Conservation (phyloP, 495 filamentous ascomycete genomes). For the Penicillium alfredii region DNA sequence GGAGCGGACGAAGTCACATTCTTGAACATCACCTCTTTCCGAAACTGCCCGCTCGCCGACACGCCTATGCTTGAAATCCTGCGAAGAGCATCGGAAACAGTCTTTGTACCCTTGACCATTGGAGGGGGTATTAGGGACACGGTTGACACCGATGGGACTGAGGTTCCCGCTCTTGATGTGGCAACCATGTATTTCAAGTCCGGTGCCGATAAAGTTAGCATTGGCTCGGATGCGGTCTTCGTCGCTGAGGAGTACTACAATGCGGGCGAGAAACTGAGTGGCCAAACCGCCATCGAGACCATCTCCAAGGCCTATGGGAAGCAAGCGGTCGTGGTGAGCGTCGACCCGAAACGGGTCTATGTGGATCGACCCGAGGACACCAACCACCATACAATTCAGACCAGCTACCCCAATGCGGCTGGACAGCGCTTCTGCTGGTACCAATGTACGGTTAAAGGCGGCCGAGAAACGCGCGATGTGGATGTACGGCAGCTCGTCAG, state of each 20-base stretch:
- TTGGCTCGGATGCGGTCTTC: slow-evolving; percentile 88
- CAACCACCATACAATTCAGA: slow-evolving; percentile 69
- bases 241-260: slow-evolving; percentile 86
- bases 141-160: slow-evolving; percentile 81
- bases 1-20: slow-evolving; percentile 96
- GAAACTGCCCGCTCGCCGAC: slow-evolving; percentile 87
- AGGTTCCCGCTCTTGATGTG: slow-evolving; percentile 79
- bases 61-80: slow-evolving; percentile 94
- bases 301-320: slow-evolving; percentile 93
- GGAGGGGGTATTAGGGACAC: slow-evolving; percentile 93
- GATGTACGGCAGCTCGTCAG: slow-evolving; percentile 81
- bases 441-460: slow-evolving; percentile 93
- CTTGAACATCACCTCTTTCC: slow-evolving; percentile 95
- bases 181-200: slow-evolving; percentile 97
- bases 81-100: slow-evolving; percentile 75
- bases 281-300: slow-evolving; percentile 86
- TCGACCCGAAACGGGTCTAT: slow-evolving; percentile 89
- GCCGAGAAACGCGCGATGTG: slow-evolving; percentile 81
- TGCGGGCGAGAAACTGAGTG: slow-evolving; percentile 58
- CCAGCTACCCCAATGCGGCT: slow-evolving; percentile 59
- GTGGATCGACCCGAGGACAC: slow-evolving; percentile 68
- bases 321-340: slow-evolving; percentile 93
- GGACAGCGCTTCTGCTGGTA: slow-evolving; percentile 93
- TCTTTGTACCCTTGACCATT: slow-evolving; percentile 96
- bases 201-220: slow-evolving; percentile 97